phyloP scores from a whole-genome alignment of 768 basidiomycete genomes.

The Megacollybia marginata region DNA sequence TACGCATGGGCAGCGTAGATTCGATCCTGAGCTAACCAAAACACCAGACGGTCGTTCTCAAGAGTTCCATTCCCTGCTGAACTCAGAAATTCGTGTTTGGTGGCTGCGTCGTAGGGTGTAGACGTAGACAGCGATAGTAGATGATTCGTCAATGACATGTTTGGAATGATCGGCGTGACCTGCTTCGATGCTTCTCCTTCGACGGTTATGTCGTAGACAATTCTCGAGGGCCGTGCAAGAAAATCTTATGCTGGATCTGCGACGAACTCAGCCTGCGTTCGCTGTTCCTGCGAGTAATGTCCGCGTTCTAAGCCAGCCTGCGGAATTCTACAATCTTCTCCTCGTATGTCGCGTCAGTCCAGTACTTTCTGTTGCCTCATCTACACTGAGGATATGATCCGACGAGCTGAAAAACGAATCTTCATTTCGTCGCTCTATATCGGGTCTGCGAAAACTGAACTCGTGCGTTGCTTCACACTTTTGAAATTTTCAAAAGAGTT shows the following conservation, averaged over 20 bases:
- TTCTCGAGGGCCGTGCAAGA: neutral
- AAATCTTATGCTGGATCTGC: constrained; percentile 28
- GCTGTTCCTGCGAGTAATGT: constrained; percentile 38
- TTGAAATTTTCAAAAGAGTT: neutral
- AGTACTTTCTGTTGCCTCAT: neutral
- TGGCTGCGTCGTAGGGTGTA: constrained; percentile 39
- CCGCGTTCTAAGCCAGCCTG: constrained; percentile 47
- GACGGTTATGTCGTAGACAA: neutral
- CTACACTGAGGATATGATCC: constrained; percentile 60
- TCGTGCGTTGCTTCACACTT: constrained; percentile 48
- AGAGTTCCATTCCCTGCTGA: constrained; percentile 49
- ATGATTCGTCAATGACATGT: constrained; percentile 20
- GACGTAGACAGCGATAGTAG: constrained; percentile 28
- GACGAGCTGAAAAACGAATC: constrained; percentile 68
- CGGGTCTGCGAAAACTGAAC: constrained; percentile 66
- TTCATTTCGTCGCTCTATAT: constrained; percentile 91
- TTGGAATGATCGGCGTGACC: neutral
- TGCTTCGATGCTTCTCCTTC: too few relatives aligned
- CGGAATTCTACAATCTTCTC: constrained; percentile 47
- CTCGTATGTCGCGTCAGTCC: constrained; percentile 36
- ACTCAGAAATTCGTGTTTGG: constrained; percentile 50
- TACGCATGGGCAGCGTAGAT: constrained; percentile 72
- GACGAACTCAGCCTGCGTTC: constrained; percentile 40
- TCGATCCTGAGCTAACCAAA: constrained; percentile 68
- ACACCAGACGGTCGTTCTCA: constrained; percentile 35